A percentile compares a stretch with the other conserved stretches of the same genome.
These are phyloP conservation scores for Diaporthe batatas DNA, from an alignment of 2,329 filamentous ascomycete genomes.

Conservation along the genomic window DNA sequence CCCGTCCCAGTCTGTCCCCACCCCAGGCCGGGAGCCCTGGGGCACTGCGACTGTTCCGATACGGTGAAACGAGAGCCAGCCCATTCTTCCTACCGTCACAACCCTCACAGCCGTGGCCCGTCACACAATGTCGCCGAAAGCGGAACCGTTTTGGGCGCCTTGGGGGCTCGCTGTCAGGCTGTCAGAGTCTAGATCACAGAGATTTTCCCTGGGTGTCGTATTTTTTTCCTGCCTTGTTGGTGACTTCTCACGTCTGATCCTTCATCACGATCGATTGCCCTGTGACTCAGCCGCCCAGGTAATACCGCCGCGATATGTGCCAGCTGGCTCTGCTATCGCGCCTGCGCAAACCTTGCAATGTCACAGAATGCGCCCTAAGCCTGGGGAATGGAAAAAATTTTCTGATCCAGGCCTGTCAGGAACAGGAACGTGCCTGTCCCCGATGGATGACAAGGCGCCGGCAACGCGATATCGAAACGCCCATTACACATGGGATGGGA, in stretches of 20 bases:
- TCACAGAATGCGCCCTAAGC: conserved; percentile 8
- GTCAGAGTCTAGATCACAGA: conserved; percentile 32
- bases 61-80: conserved; percentile 25
- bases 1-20: not conserved
- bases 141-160: conserved; percentile 25
- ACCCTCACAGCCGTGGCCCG: not conserved
- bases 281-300: conserved; percentile 19
- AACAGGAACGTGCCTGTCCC: conserved; percentile 26
- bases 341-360: conserved; percentile 29
- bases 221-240: not conserved
- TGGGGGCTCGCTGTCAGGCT: conserved; percentile 1
- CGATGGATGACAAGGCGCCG: conserved; percentile 10
- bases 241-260: conserved; percentile 1
- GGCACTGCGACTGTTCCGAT: conserved; percentile 27
- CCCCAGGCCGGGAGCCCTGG: conserved; percentile 4
- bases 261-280: conserved; percentile 19
- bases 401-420: conserved; percentile 1
- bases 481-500: not conserved
- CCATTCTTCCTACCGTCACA: conserved; percentile 21
- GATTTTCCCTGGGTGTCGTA: conserved; percentile 16
- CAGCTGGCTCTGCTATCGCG: conserved; percentile 21
- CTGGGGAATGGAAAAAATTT: not conserved
- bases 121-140: conserved; percentile 34
- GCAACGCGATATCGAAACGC: conserved; percentile 15
- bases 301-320: not conserved